Percentiles rank a stretch among this genome's conserved stretches.
phyloP scores from a whole-genome alignment of 129 eudicot species.

The Silybum marianum region DNA sequence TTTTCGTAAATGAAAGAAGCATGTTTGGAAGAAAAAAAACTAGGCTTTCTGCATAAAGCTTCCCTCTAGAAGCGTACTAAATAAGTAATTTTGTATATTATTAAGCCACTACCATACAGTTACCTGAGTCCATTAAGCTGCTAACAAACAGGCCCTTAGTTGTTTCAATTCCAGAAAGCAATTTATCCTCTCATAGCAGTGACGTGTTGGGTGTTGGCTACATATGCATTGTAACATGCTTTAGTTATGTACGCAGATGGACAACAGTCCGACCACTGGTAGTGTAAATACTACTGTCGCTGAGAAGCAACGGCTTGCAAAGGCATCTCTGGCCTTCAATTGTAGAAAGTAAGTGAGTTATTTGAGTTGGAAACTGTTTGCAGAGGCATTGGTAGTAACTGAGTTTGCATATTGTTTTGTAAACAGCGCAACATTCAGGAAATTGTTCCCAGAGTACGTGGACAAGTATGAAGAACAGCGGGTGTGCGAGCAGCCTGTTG shows the following conservation, averaged over 20 bases:
- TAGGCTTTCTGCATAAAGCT: too few species aligned
- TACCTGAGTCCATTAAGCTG: too few species aligned
- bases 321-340: conserved; percentile 87
- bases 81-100: too few species aligned
- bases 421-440: conserved; percentile 70
- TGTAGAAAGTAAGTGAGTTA: conserved; percentile 73
- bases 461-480: conserved; percentile 80
- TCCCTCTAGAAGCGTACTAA: too few species aligned
- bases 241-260: conserved; percentile 55
- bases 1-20: too few species aligned
- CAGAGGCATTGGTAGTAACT: background rate
- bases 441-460: conserved; percentile 89
- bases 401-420: background rate
- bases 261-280: conserved; percentile 95
- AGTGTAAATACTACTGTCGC: conserved; percentile 79
- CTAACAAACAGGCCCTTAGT: too few species aligned
- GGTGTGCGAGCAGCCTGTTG: conserved; percentile 45
- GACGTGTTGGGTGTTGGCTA: background rate
- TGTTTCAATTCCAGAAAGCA: too few species aligned
- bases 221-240: background rate
- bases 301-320: conserved; percentile 90
- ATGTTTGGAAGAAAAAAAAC: too few species aligned
- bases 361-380: background rate
- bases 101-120: too few species aligned
- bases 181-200: too few species aligned